Evolutionary conservation across 495 filamentous ascomycete species (phyloP).

Genomic region (Hypomontagnella monticulosa): DNA sequence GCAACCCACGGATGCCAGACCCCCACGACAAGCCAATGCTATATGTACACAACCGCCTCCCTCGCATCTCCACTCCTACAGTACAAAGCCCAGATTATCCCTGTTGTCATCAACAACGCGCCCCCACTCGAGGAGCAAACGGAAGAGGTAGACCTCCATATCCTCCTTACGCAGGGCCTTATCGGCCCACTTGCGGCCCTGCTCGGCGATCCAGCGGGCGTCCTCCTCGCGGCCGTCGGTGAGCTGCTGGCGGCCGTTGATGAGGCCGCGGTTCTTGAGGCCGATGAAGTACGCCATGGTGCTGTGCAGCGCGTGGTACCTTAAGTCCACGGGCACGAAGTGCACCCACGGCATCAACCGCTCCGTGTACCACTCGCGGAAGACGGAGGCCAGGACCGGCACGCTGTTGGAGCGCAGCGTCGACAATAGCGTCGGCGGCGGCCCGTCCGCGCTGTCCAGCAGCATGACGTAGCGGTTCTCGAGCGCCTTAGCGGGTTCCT

Average conservation of each 20-base stretch:
- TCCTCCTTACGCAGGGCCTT: constrained; percentile 78
- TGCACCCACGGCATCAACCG: constrained; percentile 78
- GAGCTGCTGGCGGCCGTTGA: constrained; percentile 58
- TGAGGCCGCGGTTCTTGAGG: constrained; percentile 48
- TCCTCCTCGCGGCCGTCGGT: constrained; percentile 49
- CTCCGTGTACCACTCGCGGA: constrained; percentile 79
- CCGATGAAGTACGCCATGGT: constrained; percentile 71
- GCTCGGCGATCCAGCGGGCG: constrained; percentile 68
- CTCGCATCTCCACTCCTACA: constrained; percentile 12
- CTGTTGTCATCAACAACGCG: constrained; percentile 69
- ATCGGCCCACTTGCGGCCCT: constrained; percentile 71
- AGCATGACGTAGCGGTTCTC: constrained; percentile 66
- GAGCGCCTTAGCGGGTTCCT: constrained; percentile 52
- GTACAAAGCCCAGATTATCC: constrained; percentile 65
- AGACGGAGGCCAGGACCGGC: constrained; percentile 71
- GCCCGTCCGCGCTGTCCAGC: constrained; percentile 75
- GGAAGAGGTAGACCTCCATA: constrained; percentile 84
- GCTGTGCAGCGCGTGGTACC: constrained; percentile 71
- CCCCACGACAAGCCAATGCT: not conserved
- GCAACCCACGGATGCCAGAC: no score
- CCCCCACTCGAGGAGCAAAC: constrained; percentile 80
- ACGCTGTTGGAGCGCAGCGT: constrained; percentile 70
- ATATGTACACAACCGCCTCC: not conserved
- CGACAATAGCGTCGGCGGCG: constrained; percentile 68
- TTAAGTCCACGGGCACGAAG: constrained; percentile 78